Evolutionary conservation across 345 rosid genomes (phyloP).

Genomic region (Populus pruinosa): DNA sequence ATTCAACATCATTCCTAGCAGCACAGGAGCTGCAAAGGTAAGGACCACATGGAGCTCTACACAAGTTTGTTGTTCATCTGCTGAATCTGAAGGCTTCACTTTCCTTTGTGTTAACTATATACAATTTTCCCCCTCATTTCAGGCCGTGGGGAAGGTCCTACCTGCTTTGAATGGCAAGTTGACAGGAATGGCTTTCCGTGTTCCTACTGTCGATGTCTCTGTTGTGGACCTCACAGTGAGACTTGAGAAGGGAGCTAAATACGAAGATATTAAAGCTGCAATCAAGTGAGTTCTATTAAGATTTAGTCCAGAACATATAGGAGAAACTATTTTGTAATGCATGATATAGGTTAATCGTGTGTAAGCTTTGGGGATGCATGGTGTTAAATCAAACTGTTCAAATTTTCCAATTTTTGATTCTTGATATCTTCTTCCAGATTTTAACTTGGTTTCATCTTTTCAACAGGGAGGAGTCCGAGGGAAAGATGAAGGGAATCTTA

Average conservation of each 20-base stretch:
- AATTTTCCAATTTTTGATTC: neutral
- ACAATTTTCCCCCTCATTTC: neutral
- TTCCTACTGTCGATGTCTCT: conserved; percentile 31
- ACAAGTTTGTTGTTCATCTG: neutral
- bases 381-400: neutral
- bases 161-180: conserved; percentile 28
- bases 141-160: conserved; percentile 35
- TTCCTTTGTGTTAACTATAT: neutral
- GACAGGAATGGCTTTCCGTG: conserved; percentile 34
- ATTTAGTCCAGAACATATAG: neutral
- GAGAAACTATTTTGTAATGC: neutral
- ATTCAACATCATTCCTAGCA: conserved; percentile 32
- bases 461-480: conserved; percentile 28
- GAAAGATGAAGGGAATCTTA: conserved; percentile 27
- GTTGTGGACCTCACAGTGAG: conserved; percentile 32
- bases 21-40: conserved; percentile 39
- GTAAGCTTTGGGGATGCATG: neutral
- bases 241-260: conserved; percentile 19
- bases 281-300: conserved; percentile 19
- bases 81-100: neutral
- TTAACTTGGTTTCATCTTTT: neutral
- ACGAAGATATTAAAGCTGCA: conserved; percentile 25
- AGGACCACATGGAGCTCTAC: neutral
- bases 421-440: neutral
- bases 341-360: neutral